Base-by-base conservation (phyloP, 768 basidiomycete species). In the Suillus ampliporus region DNA sequence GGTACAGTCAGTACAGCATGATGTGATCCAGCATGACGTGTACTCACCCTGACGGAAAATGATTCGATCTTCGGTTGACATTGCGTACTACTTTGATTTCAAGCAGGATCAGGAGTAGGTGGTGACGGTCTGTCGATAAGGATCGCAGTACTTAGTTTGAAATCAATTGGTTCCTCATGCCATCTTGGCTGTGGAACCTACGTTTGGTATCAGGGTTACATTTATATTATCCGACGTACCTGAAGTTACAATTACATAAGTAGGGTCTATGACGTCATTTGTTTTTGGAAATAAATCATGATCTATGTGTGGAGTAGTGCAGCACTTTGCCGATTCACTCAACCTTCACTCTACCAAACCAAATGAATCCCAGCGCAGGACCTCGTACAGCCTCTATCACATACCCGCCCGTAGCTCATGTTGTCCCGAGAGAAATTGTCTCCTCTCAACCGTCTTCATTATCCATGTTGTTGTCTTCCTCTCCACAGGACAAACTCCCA, bases 371-470 rank as follows among this genome's bases (percentile, higher is more conserved):
- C 6, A 40, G 17, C 23, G 19, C 54, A 28, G 17, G 9, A 17
- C 23, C 9, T 38, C 54, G 2, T 11, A 10, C 15, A 6, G 35
- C 17, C 21, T 31, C 53, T 13, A 51, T 71, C 51, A 26, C 41
- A 50, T 51, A 61, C 4, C 57, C 65, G 17, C 61, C 67, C 37
- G 19, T 52, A 19, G 60, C 58, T 26, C 68, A n/a, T 35, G 43
- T 57, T 23, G 14, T n/a, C 3, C 23, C 6, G 7, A 47, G 47
- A 38, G 64, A 57, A 46, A 44, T 51, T 11, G 54, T 70, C 17
- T 63, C 68, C 46, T 51, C 72, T 57, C 73, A 73, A 61, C 67
- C 65, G 3, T 17, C 64, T 13, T 57, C 64, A 9, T 57, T 51
- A 34, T 48, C 58, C 28, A 74, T 68, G 66, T 66, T 40, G 38